Conservation (phyloP, 352 stramenopile species). For the Phytophthora sp. region DNA sequence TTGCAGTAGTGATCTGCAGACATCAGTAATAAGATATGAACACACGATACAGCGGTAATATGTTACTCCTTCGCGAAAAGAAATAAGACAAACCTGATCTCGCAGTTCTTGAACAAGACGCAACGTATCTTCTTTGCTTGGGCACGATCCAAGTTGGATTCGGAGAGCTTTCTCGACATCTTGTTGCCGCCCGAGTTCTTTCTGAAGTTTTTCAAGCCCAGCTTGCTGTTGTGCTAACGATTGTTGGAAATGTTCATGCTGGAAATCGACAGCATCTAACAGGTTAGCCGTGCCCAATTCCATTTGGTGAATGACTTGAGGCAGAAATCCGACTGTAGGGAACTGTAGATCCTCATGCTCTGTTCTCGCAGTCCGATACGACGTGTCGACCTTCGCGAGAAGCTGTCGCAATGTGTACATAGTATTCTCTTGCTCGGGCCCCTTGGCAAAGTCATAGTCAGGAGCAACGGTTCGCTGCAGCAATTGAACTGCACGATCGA, state of each 20-base stretch:
- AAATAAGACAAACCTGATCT: constrained; percentile 48
- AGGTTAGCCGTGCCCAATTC: constrained; percentile 65
- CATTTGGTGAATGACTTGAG: constrained; percentile 60
- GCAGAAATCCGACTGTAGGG: constrained; percentile 33
- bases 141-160: constrained; percentile 50
- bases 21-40: background rate
- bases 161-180: constrained; percentile 50
- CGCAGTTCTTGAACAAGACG: constrained; percentile 54
- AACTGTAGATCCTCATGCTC: constrained; percentile 25
- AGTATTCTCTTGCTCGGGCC: constrained; percentile 14
- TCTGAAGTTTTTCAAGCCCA: constrained; percentile 48
- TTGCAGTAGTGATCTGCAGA: constrained; percentile 43
- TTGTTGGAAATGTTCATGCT: constrained; percentile 56
- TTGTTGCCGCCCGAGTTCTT: constrained; percentile 50
- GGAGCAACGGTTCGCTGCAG: constrained; percentile 27
- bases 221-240: constrained; percentile 45
- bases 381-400: constrained; percentile 45
- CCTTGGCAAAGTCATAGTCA: background rate
- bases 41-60: too few species aligned
- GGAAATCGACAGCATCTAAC: constrained; percentile 56
- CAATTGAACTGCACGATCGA: constrained; percentile 38
- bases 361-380: constrained; percentile 18
- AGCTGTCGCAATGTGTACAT: constrained; percentile 57
- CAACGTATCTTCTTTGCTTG: constrained; percentile 72
- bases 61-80: too few species aligned